These are phyloP conservation scores for Davidsoniella eucalypti DNA, from an alignment of 2,329 filamentous ascomycete genomes.

Conservation along the genomic window DNA sequence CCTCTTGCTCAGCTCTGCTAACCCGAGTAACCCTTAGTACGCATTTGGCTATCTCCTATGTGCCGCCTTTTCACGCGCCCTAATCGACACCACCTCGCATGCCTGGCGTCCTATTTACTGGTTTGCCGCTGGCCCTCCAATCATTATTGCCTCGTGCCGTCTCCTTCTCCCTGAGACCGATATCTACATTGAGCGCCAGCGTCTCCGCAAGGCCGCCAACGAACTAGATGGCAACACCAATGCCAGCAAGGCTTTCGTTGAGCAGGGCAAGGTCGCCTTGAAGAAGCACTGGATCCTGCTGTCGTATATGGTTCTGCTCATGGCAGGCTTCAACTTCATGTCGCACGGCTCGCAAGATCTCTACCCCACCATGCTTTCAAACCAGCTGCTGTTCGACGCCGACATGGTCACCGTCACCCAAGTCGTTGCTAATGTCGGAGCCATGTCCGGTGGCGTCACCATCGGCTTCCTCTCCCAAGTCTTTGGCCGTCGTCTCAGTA, in stretches of 20 bases:
- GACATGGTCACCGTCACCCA: constrained; percentile 47
- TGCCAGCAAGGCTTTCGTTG: constrained; percentile 43
- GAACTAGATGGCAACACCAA: constrained; percentile 18
- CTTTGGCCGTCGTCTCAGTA: constrained; percentile 53
- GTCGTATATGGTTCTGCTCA: constrained; percentile 33
- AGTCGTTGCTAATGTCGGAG: constrained; percentile 67
- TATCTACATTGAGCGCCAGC: constrained; percentile 50
- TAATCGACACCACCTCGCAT: constrained; percentile 62
- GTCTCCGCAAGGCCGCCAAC: constrained; percentile 34
- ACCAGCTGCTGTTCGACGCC: constrained; percentile 29
- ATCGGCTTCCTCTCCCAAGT: constrained; percentile 62
- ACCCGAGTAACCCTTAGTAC: constrained; percentile 24
- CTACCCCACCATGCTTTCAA: constrained; percentile 56
- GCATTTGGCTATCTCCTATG: constrained; percentile 48
- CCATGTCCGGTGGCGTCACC: constrained; percentile 55
- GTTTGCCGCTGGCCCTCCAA: constrained; percentile 70
- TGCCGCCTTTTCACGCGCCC: constrained; percentile 42
- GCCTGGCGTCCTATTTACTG: constrained; percentile 77
- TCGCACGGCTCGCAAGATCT: constrained; percentile 67
- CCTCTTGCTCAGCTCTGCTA: neutral
- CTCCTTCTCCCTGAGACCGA: constrained; percentile 65
- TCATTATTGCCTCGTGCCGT: constrained; percentile 66
- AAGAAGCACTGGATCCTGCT: constrained; percentile 67
- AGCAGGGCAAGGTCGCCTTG: constrained; percentile 63
- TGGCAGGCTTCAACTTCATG: constrained; percentile 67